Evolutionary conservation across 257 asterid species (phyloP), one percentile per base, ranked within the genome.

Genomic region (Avicennia marina): DNA sequence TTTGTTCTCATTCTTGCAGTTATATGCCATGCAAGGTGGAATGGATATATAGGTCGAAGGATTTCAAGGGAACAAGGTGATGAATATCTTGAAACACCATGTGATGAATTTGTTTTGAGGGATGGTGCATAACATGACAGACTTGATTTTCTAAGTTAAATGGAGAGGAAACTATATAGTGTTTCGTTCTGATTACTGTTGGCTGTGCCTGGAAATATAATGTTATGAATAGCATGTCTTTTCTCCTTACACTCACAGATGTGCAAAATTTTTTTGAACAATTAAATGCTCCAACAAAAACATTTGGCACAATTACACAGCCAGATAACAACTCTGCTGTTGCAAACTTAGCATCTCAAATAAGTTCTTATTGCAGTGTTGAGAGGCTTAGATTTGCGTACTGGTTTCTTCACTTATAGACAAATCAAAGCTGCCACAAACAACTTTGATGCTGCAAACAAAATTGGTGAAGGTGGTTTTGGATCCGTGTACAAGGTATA

Each of bases 401-500:
- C 74, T 25, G 83, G 90, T 6, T 59, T 64, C 17, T 76, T 81
- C 16, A 85, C 85, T 55, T 79, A 63, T 24, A 56, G 81, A 67
- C 94, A 85, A 67, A 73, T 84, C 65, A 75, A 68, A 76, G 86
- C 82, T 18, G 90, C 94, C 61, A 78, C 33, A 72, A 56, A 18
- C n/a, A n/a, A n/a, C n/a, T n/a, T n/a, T n/a, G n/a, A n/a, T n/a
- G n/a, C n/a, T n/a, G n/a, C n/a, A n/a, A 81, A 85, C 69, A 79
- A 77, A 63, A 74, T 85, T 32, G 87, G 94, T 16, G 86, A 84
- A 72, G 89, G 94, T 50, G 89, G 94, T 54, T 84, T 84, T 61
- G 94, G 94, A 31, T 58, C 74, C n/a, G 94, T 81, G 48, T 84
- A 72, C 69, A 81, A 76, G 83, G 94, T 78, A 74, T 38, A 24